A percentile compares a stretch with the other conserved stretches of the same genome.
Conservation (phyloP, 2,329 filamentous ascomycete species). For the Escovopsis weberi region DNA sequence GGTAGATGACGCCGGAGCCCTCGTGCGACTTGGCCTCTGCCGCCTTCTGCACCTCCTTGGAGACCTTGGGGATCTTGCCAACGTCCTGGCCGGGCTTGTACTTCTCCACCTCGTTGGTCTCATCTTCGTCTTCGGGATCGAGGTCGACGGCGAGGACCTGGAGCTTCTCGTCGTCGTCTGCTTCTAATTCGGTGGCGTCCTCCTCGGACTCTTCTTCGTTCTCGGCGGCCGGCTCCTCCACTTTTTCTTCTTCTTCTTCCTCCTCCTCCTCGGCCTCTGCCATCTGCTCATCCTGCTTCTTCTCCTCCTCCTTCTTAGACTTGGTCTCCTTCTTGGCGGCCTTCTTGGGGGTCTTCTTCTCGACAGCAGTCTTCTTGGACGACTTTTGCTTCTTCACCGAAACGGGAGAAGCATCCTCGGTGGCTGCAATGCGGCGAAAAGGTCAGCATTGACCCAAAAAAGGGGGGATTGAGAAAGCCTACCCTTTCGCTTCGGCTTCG, state of each 20-base stretch:
- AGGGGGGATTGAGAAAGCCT: slow-evolving; percentile 2
- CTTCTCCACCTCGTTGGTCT: slow-evolving; percentile 16
- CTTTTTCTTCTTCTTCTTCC: slow-evolving; percentile 14
- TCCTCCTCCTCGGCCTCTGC: slow-evolving; percentile 14
- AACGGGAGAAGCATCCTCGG: slow-evolving; percentile 30
- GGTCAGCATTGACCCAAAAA: slow-evolving; percentile 9
- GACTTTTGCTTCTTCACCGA: slow-evolving; percentile 32
- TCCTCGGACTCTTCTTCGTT: too few relatives aligned
- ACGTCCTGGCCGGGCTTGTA: slow-evolving; percentile 36
- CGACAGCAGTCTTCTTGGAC: slow-evolving; percentile 18
- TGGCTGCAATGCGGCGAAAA: slow-evolving; percentile 14
- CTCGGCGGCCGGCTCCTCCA: slow-evolving; percentile 12
- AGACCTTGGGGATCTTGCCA: slow-evolving; percentile 34
- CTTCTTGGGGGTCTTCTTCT: slow-evolving; percentile 20
- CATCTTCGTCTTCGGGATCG: slow-evolving; percentile 31
- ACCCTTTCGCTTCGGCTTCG: slow-evolving; percentile 23
- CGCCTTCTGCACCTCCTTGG: slow-evolving; percentile 30
- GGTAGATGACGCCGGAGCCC: slow-evolving; percentile 68
- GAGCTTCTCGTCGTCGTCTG: slow-evolving; percentile 27
- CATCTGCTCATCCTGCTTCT: slow-evolving; percentile 11
- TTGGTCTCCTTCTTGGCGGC: slow-evolving; percentile 12
- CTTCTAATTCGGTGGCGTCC: slow-evolving; percentile 10
- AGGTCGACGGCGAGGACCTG: slow-evolving; percentile 29
- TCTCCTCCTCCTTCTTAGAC: slow-evolving; percentile 12
- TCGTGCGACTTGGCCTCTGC: slow-evolving; percentile 26